Evolutionary conservation across 345 rosid species (phyloP).

Genomic region (Rhodamnia argentea): DNA sequence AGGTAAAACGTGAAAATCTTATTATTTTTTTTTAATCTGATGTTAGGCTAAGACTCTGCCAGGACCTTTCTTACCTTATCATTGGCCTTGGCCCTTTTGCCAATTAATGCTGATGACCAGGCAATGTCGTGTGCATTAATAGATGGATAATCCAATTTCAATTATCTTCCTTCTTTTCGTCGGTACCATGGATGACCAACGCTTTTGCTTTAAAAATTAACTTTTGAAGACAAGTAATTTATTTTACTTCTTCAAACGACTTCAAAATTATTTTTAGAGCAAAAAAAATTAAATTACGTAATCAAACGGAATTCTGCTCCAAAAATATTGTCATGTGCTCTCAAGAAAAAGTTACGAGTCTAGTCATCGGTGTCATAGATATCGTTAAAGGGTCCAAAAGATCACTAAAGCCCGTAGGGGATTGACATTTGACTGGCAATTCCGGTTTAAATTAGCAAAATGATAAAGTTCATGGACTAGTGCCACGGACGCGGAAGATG

Average conservation of each 20-base stretch:
- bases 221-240: no score
- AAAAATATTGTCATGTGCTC: no score
- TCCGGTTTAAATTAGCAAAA: neutral
- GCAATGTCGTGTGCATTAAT: neutral
- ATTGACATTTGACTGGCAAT: neutral
- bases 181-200: no score
- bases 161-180: neutral
- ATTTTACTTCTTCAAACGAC: no score
- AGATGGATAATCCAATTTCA: neutral
- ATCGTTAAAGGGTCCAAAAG: neutral
- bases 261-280: no score
- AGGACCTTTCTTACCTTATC: neutral
- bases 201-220: no score
- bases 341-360: neutral
- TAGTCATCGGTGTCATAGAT: neutral
- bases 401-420: neutral
- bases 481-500: neutral
- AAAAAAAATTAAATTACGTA: no score
- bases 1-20: neutral
- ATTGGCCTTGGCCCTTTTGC: neutral
- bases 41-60: neutral
- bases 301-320: no score
- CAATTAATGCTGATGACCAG: neutral
- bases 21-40: neutral
- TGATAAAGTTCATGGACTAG: neutral